These are phyloP conservation scores for Baorangia bicolor DNA, from an alignment of 768 basidiomycete species.

Conservation along the genomic window DNA sequence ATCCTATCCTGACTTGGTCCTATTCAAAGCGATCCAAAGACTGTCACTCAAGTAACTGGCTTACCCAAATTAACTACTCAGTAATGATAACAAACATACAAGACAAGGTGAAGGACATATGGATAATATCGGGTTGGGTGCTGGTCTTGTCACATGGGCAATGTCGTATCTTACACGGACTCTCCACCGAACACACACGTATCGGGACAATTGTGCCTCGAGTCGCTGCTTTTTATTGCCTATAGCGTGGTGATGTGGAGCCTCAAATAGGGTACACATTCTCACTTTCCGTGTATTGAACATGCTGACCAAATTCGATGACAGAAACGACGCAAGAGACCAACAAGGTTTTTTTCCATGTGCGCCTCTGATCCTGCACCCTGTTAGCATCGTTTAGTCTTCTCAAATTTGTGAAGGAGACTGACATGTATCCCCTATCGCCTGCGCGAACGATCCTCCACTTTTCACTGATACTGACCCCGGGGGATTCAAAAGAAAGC, in stretches of 20 bases:
- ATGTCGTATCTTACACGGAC: too few relatives aligned
- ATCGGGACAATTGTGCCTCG: too few relatives aligned
- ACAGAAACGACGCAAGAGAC: not conserved
- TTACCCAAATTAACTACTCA: too few relatives aligned
- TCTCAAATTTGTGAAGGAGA: not conserved
- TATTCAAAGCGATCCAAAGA: too few relatives aligned
- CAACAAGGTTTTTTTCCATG: not conserved
- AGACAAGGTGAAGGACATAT: too few relatives aligned
- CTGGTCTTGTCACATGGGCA: too few relatives aligned
- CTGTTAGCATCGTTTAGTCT: not conserved
- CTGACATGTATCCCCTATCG: not conserved
- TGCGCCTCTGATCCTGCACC: not conserved
- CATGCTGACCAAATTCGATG: not conserved
- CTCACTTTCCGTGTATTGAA: not conserved
- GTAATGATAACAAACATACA: too few relatives aligned
- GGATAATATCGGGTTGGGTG: too few relatives aligned
- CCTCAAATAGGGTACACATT: not conserved
- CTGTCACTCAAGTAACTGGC: too few relatives aligned
- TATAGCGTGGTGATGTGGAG: not conserved
- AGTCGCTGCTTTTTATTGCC: too few relatives aligned
- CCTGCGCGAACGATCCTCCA: not conserved
- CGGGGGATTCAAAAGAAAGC: not conserved
- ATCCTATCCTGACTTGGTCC: too few relatives aligned
- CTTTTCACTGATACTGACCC: fast-evolving
- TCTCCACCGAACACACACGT: too few relatives aligned